A percentile compares a stretch with the other conserved stretches of the same genome.
Conservation (phyloP, 2,329 filamentous ascomycete genomes). For the Neopestalotiopsis rosae region DNA sequence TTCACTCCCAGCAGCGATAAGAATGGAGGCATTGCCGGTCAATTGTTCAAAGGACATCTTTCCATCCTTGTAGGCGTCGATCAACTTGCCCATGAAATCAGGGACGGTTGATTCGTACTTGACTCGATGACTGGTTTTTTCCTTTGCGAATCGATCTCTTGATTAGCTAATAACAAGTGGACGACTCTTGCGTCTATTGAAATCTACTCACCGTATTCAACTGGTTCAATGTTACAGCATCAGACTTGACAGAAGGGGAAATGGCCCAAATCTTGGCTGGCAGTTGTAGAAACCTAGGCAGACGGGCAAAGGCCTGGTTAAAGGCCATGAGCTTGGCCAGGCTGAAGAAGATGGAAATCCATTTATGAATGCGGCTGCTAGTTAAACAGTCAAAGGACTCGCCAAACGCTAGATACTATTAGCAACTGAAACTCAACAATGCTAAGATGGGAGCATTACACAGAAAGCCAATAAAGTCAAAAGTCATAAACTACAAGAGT, state of each 20-base stretch:
- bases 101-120: conserved; percentile 20
- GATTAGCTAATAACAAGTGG: not conserved
- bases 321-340: not conserved
- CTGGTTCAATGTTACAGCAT: not conserved
- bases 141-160: conserved; percentile 7
- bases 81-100: conserved; percentile 29
- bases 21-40: conserved; percentile 20
- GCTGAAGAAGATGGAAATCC: conserved; percentile 17
- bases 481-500: conserved; percentile 18
- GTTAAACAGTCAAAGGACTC: conserved; percentile 20
- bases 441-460: conserved; percentile 10
- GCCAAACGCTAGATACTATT: conserved; percentile 16
- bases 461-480: conserved; percentile 20
- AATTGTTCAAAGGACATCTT: conserved; percentile 24
- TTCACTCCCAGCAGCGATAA: conserved; percentile 28
- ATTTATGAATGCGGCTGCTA: conserved; percentile 15
- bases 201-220: not conserved
- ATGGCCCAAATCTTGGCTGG: not conserved
- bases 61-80: conserved; percentile 24
- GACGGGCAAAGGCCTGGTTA: not conserved
- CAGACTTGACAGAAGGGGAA: not conserved
- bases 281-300: not conserved
- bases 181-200: not conserved
- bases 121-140: conserved; percentile 24
- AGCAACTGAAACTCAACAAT: not conserved